Conservation (phyloP, 331 rosid species). For the Malus hybrid region DNA sequence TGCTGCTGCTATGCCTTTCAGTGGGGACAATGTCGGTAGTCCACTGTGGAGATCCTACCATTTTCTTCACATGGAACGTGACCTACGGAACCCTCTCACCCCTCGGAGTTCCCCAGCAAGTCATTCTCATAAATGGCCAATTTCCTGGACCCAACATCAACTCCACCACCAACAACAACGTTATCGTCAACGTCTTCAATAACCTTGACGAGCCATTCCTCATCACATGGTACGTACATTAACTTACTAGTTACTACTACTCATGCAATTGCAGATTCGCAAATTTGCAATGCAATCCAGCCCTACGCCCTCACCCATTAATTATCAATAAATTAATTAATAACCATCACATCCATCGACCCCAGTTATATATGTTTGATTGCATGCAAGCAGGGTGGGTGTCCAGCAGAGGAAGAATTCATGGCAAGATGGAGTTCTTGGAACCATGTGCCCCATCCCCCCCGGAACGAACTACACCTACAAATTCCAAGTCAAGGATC, state of each 20-base stretch:
- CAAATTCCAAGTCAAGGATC: constrained; percentile 67
- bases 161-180: constrained; percentile 59
- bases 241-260: not conserved
- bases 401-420: constrained; percentile 63
- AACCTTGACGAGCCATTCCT: constrained; percentile 65
- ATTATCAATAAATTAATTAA: not conserved
- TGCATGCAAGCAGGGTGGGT: constrained; percentile 14
- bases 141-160: constrained; percentile 76
- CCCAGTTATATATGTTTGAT: not conserved
- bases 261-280: not conserved
- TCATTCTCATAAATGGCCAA: constrained; percentile 54
- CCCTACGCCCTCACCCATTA: not conserved
- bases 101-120: constrained; percentile 58
- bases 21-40: constrained; percentile 21
- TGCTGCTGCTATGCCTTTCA: constrained; percentile 16
- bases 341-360: not conserved
- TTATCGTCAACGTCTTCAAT: constrained; percentile 44
- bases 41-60: constrained; percentile 50
- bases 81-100: constrained; percentile 71
- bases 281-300: not conserved
- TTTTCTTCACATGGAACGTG: constrained; percentile 56
- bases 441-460: constrained; percentile 57
- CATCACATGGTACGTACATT: constrained; percentile 37
- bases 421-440: constrained; percentile 63
- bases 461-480: constrained; percentile 64